Conservation (phyloP, 176 grass and related monocot genomes). For the Eragrostis curvula region DNA sequence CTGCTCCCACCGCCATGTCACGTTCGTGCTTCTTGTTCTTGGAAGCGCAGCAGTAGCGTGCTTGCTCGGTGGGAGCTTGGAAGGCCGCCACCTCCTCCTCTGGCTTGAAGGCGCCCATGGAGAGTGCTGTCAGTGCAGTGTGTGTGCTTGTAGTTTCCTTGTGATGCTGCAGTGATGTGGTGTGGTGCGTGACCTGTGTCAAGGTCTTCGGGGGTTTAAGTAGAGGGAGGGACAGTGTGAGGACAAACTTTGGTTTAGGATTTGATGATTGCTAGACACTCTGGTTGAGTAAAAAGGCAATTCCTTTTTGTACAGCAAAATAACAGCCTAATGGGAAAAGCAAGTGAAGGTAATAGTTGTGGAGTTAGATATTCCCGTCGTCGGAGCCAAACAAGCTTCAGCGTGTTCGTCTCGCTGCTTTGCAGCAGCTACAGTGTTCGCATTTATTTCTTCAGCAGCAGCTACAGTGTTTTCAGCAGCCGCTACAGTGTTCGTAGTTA, state of each 20-base stretch:
- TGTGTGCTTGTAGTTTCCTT: not conserved
- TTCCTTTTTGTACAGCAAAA: not conserved
- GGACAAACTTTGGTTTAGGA: slow-evolving; percentile 29
- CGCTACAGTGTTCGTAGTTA: too few relatives aligned
- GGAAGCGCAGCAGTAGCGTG: not conserved
- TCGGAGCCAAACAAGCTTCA: too few relatives aligned
- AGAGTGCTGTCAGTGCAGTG: not conserved
- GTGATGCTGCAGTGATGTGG: not conserved
- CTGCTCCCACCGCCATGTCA: slow-evolving; percentile 9
- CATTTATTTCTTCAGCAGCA: too few relatives aligned
- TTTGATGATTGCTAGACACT: slow-evolving; percentile 9
- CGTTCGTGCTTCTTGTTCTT: slow-evolving; percentile 20
- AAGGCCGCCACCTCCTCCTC: not conserved
- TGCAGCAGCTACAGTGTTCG: too few relatives aligned
- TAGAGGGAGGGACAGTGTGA: slow-evolving; percentile 15
- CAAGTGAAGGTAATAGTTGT: not conserved
- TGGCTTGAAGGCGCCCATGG: slow-evolving; percentile 16
- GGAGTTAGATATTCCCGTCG: not conserved
- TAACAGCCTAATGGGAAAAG: not conserved
- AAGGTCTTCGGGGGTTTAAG: slow-evolving; percentile 41
- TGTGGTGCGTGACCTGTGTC: not conserved
- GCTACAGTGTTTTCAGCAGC: too few relatives aligned
- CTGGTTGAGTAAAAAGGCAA: not conserved
- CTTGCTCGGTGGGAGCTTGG: not conserved
- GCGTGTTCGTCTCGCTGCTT: too few relatives aligned